A percentile compares a stretch with the other conserved stretches of the same genome.
Evolutionary conservation across 495 filamentous ascomycete genomes (phyloP).

Genomic region (Daldinia childiae): DNA sequence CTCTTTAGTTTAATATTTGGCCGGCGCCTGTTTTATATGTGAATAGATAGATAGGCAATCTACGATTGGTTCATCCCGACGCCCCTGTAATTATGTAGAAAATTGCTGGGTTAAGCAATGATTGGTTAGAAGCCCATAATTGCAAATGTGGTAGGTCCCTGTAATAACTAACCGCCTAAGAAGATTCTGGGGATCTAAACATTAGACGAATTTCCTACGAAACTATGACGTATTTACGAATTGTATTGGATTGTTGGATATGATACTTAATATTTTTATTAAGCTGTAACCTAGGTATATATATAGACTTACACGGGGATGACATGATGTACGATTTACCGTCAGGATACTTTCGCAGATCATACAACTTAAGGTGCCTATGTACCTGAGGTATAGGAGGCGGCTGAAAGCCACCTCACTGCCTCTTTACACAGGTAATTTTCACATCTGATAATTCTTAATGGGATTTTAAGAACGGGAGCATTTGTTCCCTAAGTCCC

Average conservation of each 20-base stretch:
- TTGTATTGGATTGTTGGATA: neutral
- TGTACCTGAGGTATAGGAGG: no score
- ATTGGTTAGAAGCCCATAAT: slow-evolving; percentile 14
- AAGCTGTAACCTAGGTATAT: no score
- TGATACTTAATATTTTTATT: no score
- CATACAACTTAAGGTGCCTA: no score
- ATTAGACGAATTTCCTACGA: slow-evolving; percentile 5
- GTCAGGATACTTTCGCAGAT: no score
- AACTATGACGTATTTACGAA: slow-evolving; percentile 24
- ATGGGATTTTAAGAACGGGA: neutral
- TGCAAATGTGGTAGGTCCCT: neutral
- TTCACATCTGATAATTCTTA: no score
- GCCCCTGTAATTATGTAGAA: neutral
- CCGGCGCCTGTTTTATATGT: neutral
- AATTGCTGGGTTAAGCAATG: neutral
- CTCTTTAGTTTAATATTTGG: neutral
- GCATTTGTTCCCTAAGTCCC: slow-evolving; percentile 2
- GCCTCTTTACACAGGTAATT: neutral
- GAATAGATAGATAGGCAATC: neutral
- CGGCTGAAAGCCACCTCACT: neutral
- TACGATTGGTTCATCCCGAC: slow-evolving; percentile 9
- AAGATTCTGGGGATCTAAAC: neutral
- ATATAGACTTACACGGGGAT: no score
- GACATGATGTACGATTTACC: no score
- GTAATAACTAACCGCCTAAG: neutral